These are phyloP conservation scores for Wallacemonas sp. DNA, from an alignment of 208 protist genomes.

Conservation along the genomic window DNA sequence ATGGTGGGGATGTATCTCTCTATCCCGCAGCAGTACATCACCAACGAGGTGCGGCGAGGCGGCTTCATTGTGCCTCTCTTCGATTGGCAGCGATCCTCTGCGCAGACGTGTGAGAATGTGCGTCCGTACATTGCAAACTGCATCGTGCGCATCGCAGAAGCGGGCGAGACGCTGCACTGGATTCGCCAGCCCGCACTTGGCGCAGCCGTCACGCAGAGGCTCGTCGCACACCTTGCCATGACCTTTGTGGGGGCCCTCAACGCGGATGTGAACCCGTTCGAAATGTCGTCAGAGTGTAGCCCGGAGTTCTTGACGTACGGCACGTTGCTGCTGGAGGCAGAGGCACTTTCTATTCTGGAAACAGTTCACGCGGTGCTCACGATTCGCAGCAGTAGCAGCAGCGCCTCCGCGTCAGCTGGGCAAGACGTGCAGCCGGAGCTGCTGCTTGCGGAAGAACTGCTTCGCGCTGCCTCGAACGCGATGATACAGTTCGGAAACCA, in stretches of 20 bases:
- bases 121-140: slow-evolving; percentile 79
- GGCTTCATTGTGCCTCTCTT: slow-evolving; percentile 76
- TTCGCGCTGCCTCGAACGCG: slow-evolving; percentile 20
- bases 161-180: slow-evolving; percentile 66
- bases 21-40: slow-evolving; percentile 72
- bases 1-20: slow-evolving; percentile 77
- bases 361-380: slow-evolving; percentile 52
- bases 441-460: slow-evolving; percentile 12
- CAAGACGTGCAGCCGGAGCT: slow-evolving; percentile 48
- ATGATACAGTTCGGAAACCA: slow-evolving; percentile 14
- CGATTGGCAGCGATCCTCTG: slow-evolving; percentile 83
- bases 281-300: slow-evolving; percentile 83
- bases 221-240: slow-evolving; percentile 68
- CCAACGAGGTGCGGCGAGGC: slow-evolving; percentile 46
- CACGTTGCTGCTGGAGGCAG: slow-evolving; percentile 71
- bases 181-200: slow-evolving; percentile 77
- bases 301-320: slow-evolving; percentile 63
- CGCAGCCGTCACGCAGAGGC: slow-evolving; percentile 67
- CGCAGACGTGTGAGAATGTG: slow-evolving; percentile 55
- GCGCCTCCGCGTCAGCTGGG: not conserved
- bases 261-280: slow-evolving; percentile 70
- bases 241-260: slow-evolving; percentile 67
- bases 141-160: slow-evolving; percentile 66
- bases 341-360: slow-evolving; percentile 62
- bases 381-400: slow-evolving; percentile 18